A percentile compares a stretch with the other conserved stretches of the same genome.
Conservation (phyloP, 1,139 yeast genomes). For the Lodderomyces margitis region DNA sequence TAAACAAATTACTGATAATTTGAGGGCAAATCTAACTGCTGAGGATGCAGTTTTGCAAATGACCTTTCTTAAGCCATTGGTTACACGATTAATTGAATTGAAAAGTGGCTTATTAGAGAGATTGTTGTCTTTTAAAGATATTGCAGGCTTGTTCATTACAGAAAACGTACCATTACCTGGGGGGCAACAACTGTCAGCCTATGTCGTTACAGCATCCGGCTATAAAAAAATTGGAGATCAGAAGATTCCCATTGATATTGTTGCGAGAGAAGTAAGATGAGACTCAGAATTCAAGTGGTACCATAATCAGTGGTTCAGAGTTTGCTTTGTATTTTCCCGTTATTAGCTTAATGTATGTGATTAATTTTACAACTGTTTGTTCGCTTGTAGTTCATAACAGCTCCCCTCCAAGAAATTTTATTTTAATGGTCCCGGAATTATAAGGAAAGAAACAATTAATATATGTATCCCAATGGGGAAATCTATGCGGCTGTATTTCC, state of each 20-base stretch:
- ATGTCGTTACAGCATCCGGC: background rate
- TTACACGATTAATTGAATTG: background rate
- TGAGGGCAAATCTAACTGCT: constrained; percentile 1
- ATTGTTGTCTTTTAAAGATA: background rate
- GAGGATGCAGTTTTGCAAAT: constrained; percentile 5
- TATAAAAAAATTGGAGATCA: constrained; percentile 1
- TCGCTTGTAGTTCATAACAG: too few relatives aligned
- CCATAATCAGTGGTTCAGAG: too few relatives aligned
- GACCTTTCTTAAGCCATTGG: constrained; percentile 4
- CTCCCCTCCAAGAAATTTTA: too few relatives aligned
- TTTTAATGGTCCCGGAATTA: background rate
- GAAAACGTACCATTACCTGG: background rate
- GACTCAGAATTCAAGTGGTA: background rate
- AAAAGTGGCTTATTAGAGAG: constrained; percentile 2
- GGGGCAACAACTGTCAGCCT: background rate
- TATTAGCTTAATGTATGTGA: too few relatives aligned
- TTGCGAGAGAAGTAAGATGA: constrained; percentile 4
- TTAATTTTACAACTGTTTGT: too few relatives aligned
- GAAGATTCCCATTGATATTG: constrained; percentile 3
- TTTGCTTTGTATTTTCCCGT: too few relatives aligned
- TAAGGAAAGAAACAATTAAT: background rate
- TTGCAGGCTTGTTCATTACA: background rate
- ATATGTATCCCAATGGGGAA: background rate
- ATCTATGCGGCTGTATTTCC: constrained; percentile 3
- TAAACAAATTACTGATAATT: background rate